Percentiles rank a stretch among this genome's conserved stretches.
phyloP scores from a whole-genome alignment of 352 stramenopile species.

The Globisporangium orthogonon region DNA sequence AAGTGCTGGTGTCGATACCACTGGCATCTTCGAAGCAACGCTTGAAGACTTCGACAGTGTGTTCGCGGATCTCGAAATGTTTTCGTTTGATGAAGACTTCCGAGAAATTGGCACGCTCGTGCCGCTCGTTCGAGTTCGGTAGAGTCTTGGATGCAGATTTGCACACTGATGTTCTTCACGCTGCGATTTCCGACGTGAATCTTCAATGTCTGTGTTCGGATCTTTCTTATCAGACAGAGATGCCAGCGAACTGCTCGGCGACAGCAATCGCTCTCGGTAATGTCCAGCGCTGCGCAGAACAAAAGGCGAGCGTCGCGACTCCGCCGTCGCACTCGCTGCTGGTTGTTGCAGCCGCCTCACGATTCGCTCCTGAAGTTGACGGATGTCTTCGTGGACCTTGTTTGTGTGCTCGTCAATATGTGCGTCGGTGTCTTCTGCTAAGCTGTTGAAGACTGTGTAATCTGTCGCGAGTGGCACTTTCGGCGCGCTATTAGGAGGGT shows the following conservation, averaged over 20 bases:
- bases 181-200: background rate
- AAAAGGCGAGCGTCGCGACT: background rate
- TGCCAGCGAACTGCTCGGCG: slow-evolving; percentile 22
- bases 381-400: slow-evolving; percentile 72
- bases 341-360: slow-evolving; percentile 48
- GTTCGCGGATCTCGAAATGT: slow-evolving; percentile 3
- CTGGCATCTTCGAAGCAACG: background rate
- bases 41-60: background rate
- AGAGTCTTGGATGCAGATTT: background rate
- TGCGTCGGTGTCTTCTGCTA: slow-evolving; percentile 17
- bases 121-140: background rate
- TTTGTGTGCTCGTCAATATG: slow-evolving; percentile 49
- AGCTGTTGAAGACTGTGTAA: background rate
- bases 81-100: slow-evolving; percentile 3
- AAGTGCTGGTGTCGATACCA: background rate
- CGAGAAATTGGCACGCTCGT: background rate
- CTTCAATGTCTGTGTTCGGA: slow-evolving; percentile 2
- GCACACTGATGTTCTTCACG: background rate
- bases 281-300: background rate
- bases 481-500: background rate
- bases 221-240: slow-evolving; percentile 27
- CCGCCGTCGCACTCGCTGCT: slow-evolving; percentile 3
- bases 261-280: background rate
- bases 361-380: slow-evolving; percentile 58
- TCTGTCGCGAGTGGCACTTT: background rate